Conservation (phyloP, 2,329 filamentous ascomycete genomes). For the Ascochyta rabiei region DNA sequence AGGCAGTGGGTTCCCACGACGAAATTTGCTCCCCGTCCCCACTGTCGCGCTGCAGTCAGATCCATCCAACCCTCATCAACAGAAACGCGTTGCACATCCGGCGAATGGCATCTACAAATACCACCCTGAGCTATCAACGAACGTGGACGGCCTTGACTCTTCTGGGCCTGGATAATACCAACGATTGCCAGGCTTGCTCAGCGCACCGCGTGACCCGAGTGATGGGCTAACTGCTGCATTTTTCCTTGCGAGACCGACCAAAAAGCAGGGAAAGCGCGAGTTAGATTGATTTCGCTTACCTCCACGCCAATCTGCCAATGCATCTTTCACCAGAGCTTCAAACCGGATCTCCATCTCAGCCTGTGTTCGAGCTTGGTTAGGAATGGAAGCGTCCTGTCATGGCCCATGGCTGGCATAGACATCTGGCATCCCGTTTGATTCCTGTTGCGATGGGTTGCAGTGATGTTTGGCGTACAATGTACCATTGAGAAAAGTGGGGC, state of each 20-base stretch:
- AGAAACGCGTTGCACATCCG: constrained; percentile 1
- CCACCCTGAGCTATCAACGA: constrained; percentile 1
- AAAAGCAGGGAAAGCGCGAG: constrained; percentile 15
- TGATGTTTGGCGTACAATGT: not conserved
- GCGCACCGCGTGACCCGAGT: constrained; percentile 11
- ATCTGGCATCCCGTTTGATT: not conserved
- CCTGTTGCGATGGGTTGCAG: not conserved
- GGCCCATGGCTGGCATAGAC: not conserved
- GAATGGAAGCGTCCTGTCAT: not conserved
- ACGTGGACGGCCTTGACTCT: constrained; percentile 8
- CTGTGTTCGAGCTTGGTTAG: not conserved
- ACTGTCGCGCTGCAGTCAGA: constrained; percentile 13
- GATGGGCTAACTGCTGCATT: constrained; percentile 10
- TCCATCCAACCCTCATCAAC: constrained; percentile 9
- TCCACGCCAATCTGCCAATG: constrained; percentile 3
- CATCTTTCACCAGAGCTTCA: not conserved
- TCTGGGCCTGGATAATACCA: constrained; percentile 5
- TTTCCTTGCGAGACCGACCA: not conserved
- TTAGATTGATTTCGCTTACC: not conserved
- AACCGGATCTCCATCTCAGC: not conserved
- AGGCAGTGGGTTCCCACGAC: constrained; percentile 13
- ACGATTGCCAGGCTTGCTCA: constrained; percentile 15
- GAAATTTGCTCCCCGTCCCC: constrained; percentile 12
- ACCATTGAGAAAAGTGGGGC: not conserved
- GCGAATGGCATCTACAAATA: not conserved